phyloP scores from a whole-genome alignment of 768 basidiomycete genomes.

The Artomyces pyxidatus region DNA sequence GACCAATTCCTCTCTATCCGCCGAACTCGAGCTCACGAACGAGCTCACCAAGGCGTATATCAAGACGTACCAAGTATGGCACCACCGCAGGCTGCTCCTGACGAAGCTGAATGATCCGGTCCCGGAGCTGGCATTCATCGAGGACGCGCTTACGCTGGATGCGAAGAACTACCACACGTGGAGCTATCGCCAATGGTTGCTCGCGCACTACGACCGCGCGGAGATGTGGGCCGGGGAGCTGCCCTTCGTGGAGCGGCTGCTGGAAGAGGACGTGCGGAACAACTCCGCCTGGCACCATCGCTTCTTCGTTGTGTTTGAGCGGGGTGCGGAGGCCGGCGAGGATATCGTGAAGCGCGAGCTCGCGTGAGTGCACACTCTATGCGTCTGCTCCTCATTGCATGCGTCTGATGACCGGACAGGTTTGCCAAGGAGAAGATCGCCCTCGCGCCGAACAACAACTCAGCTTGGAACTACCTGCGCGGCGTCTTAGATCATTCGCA shows the following conservation, averaged over 20 bases:
- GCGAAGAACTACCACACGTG: slow-evolving; percentile 99
- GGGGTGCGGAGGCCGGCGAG: slow-evolving; percentile 50
- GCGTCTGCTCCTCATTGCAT: neutral
- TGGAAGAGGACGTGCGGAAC: slow-evolving; percentile 77
- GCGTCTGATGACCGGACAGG: slow-evolving; percentile 29
- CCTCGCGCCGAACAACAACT: slow-evolving; percentile 85
- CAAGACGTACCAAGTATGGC: slow-evolving; percentile 99
- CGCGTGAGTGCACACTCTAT: slow-evolving; percentile 44
- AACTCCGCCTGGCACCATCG: slow-evolving; percentile 98
- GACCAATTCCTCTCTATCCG: slow-evolving; percentile 56
- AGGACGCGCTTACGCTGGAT: slow-evolving; percentile 62
- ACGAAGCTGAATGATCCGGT: slow-evolving; percentile 41
- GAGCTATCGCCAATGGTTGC: slow-evolving; percentile 94
- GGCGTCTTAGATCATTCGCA: slow-evolving; percentile 63
- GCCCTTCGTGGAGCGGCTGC: slow-evolving; percentile 63
- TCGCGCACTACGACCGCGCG: slow-evolving; percentile 73
- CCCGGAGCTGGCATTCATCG: slow-evolving; percentile 77
- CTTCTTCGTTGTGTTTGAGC: slow-evolving; percentile 78
- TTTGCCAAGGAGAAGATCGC: slow-evolving; percentile 81
- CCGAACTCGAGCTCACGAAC: slow-evolving; percentile 81
- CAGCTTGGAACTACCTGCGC: slow-evolving; percentile 95
- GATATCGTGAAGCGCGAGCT: slow-evolving; percentile 62
- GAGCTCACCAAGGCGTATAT: slow-evolving; percentile 74
- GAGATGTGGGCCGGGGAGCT: slow-evolving; percentile 70
- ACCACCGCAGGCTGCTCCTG: slow-evolving; percentile 75